Evolutionary conservation across 2,329 filamentous ascomycete species (phyloP).

Genomic region (Aureobasidium leucospermi): DNA sequence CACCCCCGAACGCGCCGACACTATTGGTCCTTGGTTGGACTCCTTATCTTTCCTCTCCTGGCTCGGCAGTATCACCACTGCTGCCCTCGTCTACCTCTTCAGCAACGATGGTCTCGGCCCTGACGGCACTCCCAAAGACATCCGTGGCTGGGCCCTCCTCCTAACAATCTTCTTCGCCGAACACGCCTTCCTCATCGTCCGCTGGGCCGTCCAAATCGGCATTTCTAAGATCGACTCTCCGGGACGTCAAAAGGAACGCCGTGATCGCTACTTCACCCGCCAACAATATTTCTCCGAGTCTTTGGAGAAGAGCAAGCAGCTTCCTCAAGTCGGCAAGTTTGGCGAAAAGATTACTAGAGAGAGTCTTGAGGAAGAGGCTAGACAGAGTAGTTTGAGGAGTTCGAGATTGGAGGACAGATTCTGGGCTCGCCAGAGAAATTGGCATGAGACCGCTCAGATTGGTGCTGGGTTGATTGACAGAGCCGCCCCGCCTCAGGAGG

Average conservation of each 20-base stretch:
- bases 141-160: slow-evolving; percentile 74
- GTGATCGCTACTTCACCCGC: slow-evolving; percentile 71
- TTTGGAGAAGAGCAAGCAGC: slow-evolving; percentile 47
- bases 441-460: slow-evolving; percentile 44
- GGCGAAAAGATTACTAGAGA: slow-evolving; percentile 56
- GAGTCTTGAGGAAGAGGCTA: slow-evolving; percentile 54
- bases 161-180: slow-evolving; percentile 79
- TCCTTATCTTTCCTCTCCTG: slow-evolving; percentile 85
- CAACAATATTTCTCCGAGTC: slow-evolving; percentile 72
- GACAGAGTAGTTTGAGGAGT: slow-evolving; percentile 32
- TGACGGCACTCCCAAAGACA: slow-evolving; percentile 58
- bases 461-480: slow-evolving; percentile 46
- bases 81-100: slow-evolving; percentile 86
- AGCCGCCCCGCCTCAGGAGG: slow-evolving; percentile 14
- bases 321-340: slow-evolving; percentile 40
- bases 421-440: slow-evolving; percentile 45
- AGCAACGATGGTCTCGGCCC: slow-evolving; percentile 59
- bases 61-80: slow-evolving; percentile 82
- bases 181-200: slow-evolving; percentile 77
- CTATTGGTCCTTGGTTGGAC: slow-evolving; percentile 87
- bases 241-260: slow-evolving; percentile 75
- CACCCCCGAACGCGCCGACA: slow-evolving; percentile 82
- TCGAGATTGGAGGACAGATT: slow-evolving; percentile 43
- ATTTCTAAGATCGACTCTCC: slow-evolving; percentile 78
- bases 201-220: slow-evolving; percentile 63